These are phyloP conservation scores for Nakaseomyces kungkrabaensis DNA, from an alignment of 1,139 yeast species.

Conservation along the genomic window DNA sequence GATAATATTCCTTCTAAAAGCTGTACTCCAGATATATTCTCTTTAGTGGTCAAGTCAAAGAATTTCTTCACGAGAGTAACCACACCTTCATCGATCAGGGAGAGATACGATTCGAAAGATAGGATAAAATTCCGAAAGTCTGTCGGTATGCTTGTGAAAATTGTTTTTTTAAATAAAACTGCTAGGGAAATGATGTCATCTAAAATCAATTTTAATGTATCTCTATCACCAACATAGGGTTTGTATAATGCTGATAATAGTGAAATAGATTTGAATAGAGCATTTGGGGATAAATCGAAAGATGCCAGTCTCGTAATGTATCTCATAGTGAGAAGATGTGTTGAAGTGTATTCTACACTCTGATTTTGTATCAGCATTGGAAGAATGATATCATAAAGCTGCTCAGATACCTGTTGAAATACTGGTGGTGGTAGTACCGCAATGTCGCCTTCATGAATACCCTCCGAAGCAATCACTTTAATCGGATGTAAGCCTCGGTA, in stretches of 20 bases:
- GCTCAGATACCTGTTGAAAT: constrained; percentile 5
- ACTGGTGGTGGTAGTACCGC: constrained; percentile 6
- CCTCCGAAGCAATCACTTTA: constrained; percentile 17
- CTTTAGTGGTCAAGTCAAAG: not conserved
- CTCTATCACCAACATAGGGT: not conserved
- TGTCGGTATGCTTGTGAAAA: not conserved
- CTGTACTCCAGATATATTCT: not conserved
- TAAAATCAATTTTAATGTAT: not conserved
- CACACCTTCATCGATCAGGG: not conserved
- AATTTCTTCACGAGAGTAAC: not conserved
- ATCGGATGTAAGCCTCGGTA: constrained; percentile 10
- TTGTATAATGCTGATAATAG: not conserved
- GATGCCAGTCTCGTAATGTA: not conserved
- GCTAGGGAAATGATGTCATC: not conserved
- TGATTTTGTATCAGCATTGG: not conserved
- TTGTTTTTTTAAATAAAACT: not conserved
- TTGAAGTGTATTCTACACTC: not conserved
- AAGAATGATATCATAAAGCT: constrained; percentile 3
- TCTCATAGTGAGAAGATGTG: not conserved
- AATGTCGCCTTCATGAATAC: constrained; percentile 12
- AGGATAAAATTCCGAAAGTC: not conserved
- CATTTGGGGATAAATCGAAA: not conserved
- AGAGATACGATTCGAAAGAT: not conserved
- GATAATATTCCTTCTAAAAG: constrained; percentile 12
- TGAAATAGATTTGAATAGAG: not conserved